phyloP scores from a whole-genome alignment of 2,329 filamentous ascomycete genomes.

The Verticillium longisporum region DNA sequence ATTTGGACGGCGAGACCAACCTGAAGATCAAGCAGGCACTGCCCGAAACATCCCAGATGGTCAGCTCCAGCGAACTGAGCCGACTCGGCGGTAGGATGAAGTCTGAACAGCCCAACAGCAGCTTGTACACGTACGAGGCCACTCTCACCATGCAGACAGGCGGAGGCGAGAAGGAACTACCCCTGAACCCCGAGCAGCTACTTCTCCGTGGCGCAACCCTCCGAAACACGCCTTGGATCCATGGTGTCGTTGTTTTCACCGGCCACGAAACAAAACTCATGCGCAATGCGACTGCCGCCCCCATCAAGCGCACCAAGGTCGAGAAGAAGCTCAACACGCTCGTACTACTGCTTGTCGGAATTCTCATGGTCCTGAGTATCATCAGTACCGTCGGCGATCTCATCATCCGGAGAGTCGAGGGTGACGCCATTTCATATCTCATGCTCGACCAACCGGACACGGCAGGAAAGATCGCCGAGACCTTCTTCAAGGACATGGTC shows the following conservation, averaged over 20 bases:
- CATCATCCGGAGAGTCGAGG: conserved; percentile 62
- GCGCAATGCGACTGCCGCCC: conserved; percentile 94
- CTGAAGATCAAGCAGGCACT: conserved; percentile 97
- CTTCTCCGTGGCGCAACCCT: conserved; percentile 88
- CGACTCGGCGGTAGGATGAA: conserved; percentile 79
- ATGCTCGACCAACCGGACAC: conserved; percentile 54
- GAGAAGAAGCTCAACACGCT: conserved; percentile 91
- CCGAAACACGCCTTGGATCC: conserved; percentile 94
- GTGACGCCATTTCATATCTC: conserved; percentile 64
- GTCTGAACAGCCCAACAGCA: conserved; percentile 97
- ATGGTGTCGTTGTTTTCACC: conserved; percentile 93
- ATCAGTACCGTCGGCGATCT: conserved; percentile 90
- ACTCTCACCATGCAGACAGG: conserved; percentile 86
- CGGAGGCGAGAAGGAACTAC: conserved; percentile 86
- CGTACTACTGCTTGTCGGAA: conserved; percentile 81
- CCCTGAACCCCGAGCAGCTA: conserved; percentile 86
- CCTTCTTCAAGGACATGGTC: conserved; percentile 90
- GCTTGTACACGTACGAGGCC: conserved; percentile 95
- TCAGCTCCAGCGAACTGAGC: conserved; percentile 80
- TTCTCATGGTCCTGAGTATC: conserved; percentile 77
- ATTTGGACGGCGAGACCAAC: conserved; percentile 96
- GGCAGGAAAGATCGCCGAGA: conserved; percentile 51
- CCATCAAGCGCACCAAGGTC: conserved; percentile 95
- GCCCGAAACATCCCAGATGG: conserved; percentile 82
- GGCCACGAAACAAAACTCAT: conserved; percentile 98